Evolutionary conservation across 495 filamentous ascomycete genomes (phyloP), one percentile per base, ranked within the genome.

Genomic region (Xylaria flabelliformis): DNA sequence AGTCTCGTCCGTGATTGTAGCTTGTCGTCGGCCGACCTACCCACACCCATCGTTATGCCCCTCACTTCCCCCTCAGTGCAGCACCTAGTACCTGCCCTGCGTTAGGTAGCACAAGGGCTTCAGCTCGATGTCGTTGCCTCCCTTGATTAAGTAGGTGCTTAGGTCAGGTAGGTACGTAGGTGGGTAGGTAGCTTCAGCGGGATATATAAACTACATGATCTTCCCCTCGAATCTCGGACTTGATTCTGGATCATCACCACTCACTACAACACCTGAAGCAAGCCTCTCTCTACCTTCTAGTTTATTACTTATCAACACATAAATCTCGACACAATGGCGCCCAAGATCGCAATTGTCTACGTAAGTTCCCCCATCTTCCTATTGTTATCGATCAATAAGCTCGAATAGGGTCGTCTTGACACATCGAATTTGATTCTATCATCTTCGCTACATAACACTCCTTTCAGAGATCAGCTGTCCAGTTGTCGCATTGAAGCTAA

Each of bases 291-390:
- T 58, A 17, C 15, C 55, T 58, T 21, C 2, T 2, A 61, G 1
- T 61, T 39, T 13, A 61, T 44, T 44, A 10, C 24, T 21, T 39
- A 29, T 64, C 21, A 24, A 44, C 29, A 42, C 61, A 44, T 0
- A 19, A 42, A 39, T 26, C 3, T 64, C 39, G 21, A 41, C 87
- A 88, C 72, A 78, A 97, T 97, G 94, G 94, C 94, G 85, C 93
- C 94, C 82, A 95, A 93, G 85, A 86, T 97, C 77, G 95, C 95
- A 72, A 97, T 97, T 81, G 88, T 97, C 82, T 95, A 88, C 77
- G 93, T 95, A 89, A 75, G 92, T 89, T 15, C 10, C 42, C 48
- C 56, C 67, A 70, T 34, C 55, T 68, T 53, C 41, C 46, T 44
- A 56, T 59, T 32, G 13, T 51, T 51, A 19, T 10, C 65, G 34